A percentile compares a stretch with the other conserved stretches of the same genome.
phyloP scores from a whole-genome alignment of 176 grass and related monocot species.

The Chrysopogon serrulatus region DNA sequence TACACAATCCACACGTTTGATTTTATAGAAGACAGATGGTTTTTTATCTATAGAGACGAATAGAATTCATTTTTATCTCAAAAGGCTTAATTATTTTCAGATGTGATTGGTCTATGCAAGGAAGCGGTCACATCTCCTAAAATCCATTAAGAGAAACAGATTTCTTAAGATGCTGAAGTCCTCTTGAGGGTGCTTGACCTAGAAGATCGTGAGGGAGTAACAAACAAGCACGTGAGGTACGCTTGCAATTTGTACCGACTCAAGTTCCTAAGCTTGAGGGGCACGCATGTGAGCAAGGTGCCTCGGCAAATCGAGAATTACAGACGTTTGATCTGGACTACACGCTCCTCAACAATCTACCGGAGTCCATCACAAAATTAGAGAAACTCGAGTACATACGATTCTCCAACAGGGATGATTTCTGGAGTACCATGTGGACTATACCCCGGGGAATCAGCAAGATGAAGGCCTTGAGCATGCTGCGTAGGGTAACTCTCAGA shows the following conservation, averaged over 20 bases:
- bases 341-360: not conserved
- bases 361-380: not conserved
- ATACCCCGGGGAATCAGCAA: not conserved
- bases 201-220: not conserved
- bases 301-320: not conserved
- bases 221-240: not conserved
- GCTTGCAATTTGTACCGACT: not conserved
- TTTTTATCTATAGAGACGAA: too few relatives aligned
- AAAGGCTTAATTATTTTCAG: too few relatives aligned
- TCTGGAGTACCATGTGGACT: too few relatives aligned
- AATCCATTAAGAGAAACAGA: too few relatives aligned
- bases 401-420: not conserved
- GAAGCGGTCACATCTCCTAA: too few relatives aligned
- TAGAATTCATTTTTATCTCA: too few relatives aligned
- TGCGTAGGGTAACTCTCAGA: too few relatives aligned
- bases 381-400: not conserved
- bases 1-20: too few relatives aligned
- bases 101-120: too few relatives aligned
- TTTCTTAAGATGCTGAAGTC: too few relatives aligned
- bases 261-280: not conserved
- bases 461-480: constrained; percentile 13
- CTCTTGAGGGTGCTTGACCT: constrained; percentile 6
- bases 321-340: not conserved
- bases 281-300: not conserved
- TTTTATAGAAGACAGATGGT: too few relatives aligned